These are phyloP conservation scores for Aristolochia californica DNA, from an alignment of 164 flowering plant genomes.

Conservation along the genomic window DNA sequence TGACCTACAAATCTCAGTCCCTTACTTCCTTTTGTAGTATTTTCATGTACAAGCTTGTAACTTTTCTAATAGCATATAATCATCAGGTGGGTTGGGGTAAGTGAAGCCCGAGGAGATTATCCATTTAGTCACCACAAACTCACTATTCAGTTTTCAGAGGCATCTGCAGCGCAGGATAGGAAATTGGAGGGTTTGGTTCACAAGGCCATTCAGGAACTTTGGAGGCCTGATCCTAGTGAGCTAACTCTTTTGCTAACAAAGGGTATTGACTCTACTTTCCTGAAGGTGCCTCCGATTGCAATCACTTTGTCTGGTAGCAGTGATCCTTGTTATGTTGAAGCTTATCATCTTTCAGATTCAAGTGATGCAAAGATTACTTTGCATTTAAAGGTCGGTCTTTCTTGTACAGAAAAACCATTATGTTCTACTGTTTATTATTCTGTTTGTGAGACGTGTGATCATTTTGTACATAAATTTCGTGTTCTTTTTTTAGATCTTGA, in stretches of 20 bases:
- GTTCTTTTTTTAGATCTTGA: no score
- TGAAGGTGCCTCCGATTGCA: constrained; percentile 80
- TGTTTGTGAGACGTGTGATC: no score
- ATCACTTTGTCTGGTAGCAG: constrained; percentile 83
- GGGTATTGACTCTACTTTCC: constrained; percentile 57
- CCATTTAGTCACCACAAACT: constrained; percentile 99
- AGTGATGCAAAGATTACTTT: constrained; percentile 84
- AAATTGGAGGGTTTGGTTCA: constrained; percentile 93
- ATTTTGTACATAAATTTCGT: no score
- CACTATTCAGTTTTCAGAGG: constrained; percentile 91
- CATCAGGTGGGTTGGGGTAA: constrained; percentile 91
- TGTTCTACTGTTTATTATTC: no score
- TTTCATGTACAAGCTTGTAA: neutral
- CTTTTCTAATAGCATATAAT: constrained; percentile 4
- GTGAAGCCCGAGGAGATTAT: constrained; percentile 93
- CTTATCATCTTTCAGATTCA: constrained; percentile 89
- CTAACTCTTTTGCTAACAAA: constrained; percentile 68
- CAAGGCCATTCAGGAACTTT: constrained; percentile 94
- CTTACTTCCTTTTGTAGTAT: no score
- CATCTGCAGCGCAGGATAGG: constrained; percentile 96
- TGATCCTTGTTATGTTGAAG: constrained; percentile 97
- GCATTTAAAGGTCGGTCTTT: constrained; percentile 68
- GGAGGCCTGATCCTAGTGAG: constrained; percentile 98
- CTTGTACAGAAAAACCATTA: neutral
- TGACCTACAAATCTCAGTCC: no score